Evolutionary conservation across 139 green algal species (phyloP).

Genomic region (Limnomonas spitsbergensis): DNA sequence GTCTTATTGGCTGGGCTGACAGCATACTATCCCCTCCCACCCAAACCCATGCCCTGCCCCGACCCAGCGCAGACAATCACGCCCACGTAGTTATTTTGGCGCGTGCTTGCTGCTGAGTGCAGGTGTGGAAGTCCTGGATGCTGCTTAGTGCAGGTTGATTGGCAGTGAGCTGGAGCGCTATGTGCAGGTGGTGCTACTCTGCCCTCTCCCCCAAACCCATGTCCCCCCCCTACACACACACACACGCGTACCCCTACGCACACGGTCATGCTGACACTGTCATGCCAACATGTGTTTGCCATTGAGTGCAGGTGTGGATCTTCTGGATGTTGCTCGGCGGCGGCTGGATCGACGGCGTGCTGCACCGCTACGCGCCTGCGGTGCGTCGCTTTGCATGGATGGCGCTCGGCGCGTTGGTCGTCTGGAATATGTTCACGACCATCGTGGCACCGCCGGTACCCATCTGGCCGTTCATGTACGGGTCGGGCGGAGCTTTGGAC

Average conservation of each 20-base stretch:
- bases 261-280: not conserved
- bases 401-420: not conserved
- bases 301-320: slow-evolving; percentile 56
- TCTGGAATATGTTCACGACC: not conserved
- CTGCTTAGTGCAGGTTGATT: slow-evolving; percentile 18
- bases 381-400: not conserved
- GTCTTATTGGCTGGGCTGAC: no score
- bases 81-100: not conserved
- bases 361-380: not conserved
- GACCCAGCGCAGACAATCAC: not conserved
- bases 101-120: not conserved
- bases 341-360: not conserved
- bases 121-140: slow-evolving; percentile 81
- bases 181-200: not conserved
- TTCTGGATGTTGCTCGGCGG: slow-evolving; percentile 66
- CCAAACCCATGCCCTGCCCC: not conserved
- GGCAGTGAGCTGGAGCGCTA: not conserved
- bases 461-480: not conserved
- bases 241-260: slow-evolving; percentile 4
- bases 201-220: not conserved
- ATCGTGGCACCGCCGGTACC: not conserved
- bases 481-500: no score
- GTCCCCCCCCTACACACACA: not conserved
- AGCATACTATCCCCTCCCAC: not conserved
- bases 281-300: not conserved